phyloP scores from a whole-genome alignment of 331 rosid genomes.

The Malus hybrid region DNA sequence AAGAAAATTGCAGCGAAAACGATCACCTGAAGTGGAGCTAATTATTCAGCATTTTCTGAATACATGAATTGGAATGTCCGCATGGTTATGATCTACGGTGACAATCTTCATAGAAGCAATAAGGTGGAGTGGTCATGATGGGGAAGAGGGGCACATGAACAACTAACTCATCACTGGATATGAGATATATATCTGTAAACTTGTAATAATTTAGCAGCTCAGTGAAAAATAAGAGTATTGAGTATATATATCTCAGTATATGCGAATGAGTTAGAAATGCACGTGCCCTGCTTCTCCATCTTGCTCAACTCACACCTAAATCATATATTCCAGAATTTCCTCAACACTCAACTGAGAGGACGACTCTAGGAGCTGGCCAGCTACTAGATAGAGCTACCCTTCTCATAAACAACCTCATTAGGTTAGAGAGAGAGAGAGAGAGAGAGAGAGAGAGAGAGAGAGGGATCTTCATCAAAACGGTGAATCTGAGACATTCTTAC shows the following conservation, averaged over 20 bases:
- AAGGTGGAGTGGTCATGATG: slow-evolving; percentile 45
- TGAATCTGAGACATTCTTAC: slow-evolving; percentile 26
- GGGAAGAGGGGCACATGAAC: slow-evolving; percentile 56
- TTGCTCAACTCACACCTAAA: slow-evolving; percentile 66
- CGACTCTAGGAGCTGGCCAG: neutral
- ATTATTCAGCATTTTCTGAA: neutral
- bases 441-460: neutral
- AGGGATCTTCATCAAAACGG: slow-evolving; percentile 14
- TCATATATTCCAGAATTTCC: neutral
- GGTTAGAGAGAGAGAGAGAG: neutral
- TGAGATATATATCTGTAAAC: neutral
- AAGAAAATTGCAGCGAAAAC: neutral
- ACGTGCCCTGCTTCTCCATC: slow-evolving; percentile 99
- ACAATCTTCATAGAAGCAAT: neutral
- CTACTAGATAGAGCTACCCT: neutral
- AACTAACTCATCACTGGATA: slow-evolving; percentile 26
- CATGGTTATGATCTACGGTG: neutral
- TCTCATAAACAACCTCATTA: neutral
- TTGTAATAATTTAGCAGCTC: too few species aligned
- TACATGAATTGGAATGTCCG: neutral
- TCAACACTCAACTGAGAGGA: neutral
- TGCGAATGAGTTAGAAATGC: slow-evolving; percentile 64
- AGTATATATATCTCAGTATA: neutral
- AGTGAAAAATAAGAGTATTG: too few species aligned
- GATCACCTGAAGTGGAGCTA: neutral